phyloP scores from a whole-genome alignment of 2,329 filamentous ascomycete species.

The Penicillium psychrosexuale region DNA sequence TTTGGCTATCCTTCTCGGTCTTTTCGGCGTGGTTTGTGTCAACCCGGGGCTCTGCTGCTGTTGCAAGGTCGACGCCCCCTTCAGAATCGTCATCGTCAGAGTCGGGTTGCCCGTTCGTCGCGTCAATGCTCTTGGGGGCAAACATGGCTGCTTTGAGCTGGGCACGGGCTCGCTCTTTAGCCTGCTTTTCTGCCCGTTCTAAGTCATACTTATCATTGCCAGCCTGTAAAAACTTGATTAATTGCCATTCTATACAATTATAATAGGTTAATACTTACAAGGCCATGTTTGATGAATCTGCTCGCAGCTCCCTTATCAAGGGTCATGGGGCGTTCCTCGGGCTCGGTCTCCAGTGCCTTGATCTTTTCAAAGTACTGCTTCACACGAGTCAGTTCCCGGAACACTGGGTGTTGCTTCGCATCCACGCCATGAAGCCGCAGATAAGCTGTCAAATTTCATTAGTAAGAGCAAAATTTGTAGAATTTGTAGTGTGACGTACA shows the following conservation, averaged over 20 bases:
- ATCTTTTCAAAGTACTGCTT: slow-evolving; percentile 94
- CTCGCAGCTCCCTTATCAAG: slow-evolving; percentile 73
- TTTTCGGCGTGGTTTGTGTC: not conserved
- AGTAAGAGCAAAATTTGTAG: slow-evolving; percentile 3
- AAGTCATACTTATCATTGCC: slow-evolving; percentile 53
- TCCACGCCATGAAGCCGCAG: slow-evolving; percentile 75
- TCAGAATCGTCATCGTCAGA: slow-evolving; percentile 18
- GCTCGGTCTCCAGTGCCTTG: slow-evolving; percentile 66
- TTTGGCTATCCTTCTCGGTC: slow-evolving; percentile 26
- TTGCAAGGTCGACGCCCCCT: slow-evolving; percentile 10
- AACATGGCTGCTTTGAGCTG: slow-evolving; percentile 48
- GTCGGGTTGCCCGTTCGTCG: slow-evolving; percentile 16
- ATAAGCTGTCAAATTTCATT: slow-evolving; percentile 52
- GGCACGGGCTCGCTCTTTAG: slow-evolving; percentile 51
- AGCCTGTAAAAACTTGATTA: slow-evolving; percentile 28
- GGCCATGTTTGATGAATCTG: slow-evolving; percentile 76
- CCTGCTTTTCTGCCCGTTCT: slow-evolving; percentile 49
- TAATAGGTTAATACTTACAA: slow-evolving; percentile 52
- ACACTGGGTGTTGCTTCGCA: slow-evolving; percentile 80
- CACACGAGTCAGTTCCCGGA: slow-evolving; percentile 78
- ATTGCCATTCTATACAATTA: not conserved
- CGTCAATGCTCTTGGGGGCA: slow-evolving; percentile 37
- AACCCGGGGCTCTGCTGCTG: slow-evolving; percentile 2
- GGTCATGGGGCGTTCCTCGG: slow-evolving; percentile 55
- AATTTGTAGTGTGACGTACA: slow-evolving; percentile 50